Conservation (phyloP, 2,329 filamentous ascomycete genomes). For the Monosporascus sp. region DNA sequence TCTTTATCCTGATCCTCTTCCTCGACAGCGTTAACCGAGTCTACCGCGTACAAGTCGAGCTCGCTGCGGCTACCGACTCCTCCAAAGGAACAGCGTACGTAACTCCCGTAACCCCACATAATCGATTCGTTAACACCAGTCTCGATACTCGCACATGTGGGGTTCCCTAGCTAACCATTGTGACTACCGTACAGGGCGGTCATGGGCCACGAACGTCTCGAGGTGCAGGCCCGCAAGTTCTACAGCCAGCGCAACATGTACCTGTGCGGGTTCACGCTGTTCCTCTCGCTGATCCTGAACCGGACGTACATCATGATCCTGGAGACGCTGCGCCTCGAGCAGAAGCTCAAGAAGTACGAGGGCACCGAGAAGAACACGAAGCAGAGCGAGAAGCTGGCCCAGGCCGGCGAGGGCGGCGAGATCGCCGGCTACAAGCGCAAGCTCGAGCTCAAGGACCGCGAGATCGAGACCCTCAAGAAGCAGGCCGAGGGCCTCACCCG, state of each 20-base stretch:
- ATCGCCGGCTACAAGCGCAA: constrained; percentile 65
- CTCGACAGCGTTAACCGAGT: constrained; percentile 94
- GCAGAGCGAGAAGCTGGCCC: constrained; percentile 65
- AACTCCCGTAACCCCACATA: neutral
- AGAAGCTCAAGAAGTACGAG: constrained; percentile 81
- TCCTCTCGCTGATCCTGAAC: constrained; percentile 97
- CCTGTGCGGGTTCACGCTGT: constrained; percentile 97
- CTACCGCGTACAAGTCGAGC: constrained; percentile 91
- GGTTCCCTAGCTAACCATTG: constrained; percentile 4
- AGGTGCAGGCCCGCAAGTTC: constrained; percentile 99
- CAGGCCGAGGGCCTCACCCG: constrained; percentile 77
- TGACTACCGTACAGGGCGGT: constrained; percentile 42
- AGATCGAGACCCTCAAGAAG: constrained; percentile 86
- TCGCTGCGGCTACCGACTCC: constrained; percentile 66
- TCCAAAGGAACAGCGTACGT: constrained; percentile 41
- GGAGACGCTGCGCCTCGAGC: constrained; percentile 84
- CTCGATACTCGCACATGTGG: no score
- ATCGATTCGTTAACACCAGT: no score
- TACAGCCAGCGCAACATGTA: constrained; percentile 99
- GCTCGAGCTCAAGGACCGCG: constrained; percentile 72
- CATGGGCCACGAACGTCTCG: constrained; percentile 90
- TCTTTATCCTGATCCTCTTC: constrained; percentile 98
- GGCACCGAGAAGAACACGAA: constrained; percentile 56
- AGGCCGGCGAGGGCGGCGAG: constrained; percentile 70
- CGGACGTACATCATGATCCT: constrained; percentile 98